Conservation (phyloP, 306 rosid genomes). For the Acacia melanoxylon region DNA sequence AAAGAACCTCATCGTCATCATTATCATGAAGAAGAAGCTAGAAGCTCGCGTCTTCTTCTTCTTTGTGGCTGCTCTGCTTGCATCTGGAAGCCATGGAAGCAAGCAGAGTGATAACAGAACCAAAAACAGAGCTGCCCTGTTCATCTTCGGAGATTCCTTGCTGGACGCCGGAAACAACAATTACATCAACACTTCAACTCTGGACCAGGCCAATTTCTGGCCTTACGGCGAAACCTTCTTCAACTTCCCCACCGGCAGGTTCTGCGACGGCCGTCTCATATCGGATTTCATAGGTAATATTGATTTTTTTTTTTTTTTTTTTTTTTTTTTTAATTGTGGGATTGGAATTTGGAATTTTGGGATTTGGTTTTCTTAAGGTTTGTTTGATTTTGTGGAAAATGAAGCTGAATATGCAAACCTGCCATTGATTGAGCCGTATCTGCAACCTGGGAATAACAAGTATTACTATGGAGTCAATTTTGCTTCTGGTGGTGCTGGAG, state of each 20-base stretch:
- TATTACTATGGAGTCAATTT: conserved; percentile 75
- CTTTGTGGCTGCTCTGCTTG: conserved; percentile 1
- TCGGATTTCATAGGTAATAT: conserved; percentile 76
- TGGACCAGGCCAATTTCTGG: conserved; percentile 93
- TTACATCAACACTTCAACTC: conserved; percentile 83
- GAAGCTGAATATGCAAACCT: conserved; percentile 80
- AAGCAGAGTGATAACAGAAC: conserved; percentile 7
- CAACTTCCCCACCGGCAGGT: conserved; percentile 82
- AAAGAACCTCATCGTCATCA: conserved; percentile 14
- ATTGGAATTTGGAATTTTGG: background rate
- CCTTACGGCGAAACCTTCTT: conserved; percentile 86
- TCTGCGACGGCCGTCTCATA: conserved; percentile 85
- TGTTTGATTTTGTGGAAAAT: background rate
- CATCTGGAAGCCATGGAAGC: conserved; percentile 31
- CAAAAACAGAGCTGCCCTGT: conserved; percentile 39
- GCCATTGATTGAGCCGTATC: conserved; percentile 39
- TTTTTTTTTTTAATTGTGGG: no score
- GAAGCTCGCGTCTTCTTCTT: conserved; percentile 27
- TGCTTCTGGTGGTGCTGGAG: conserved; percentile 93
- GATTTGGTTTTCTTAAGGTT: background rate
- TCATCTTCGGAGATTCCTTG: conserved; percentile 90
- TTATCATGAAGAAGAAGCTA: conserved; percentile 27
- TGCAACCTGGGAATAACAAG: conserved; percentile 52
- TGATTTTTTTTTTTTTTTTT: no score
- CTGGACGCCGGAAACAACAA: conserved; percentile 94